Conservation (phyloP, 2,329 filamentous ascomycete species). For the Phialocephala sp. region DNA sequence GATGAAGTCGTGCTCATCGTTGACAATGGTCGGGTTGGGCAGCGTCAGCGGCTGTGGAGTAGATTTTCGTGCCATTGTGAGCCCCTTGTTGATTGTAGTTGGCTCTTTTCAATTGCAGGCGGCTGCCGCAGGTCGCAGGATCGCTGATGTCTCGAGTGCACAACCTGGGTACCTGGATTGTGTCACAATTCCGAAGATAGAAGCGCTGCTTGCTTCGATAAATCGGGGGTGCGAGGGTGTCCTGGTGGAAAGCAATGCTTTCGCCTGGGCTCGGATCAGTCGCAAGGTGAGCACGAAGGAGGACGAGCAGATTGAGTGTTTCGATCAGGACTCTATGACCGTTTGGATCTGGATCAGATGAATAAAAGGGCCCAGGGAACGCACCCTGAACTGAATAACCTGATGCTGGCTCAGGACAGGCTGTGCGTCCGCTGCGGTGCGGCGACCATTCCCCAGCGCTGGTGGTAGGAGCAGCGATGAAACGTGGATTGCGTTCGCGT, state of each 20-base stretch:
- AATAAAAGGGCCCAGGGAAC: background rate
- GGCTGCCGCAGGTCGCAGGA: conserved; percentile 21
- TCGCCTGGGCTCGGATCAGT: conserved; percentile 16
- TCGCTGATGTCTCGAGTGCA: conserved; percentile 34
- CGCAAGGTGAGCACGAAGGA: conserved; percentile 12
- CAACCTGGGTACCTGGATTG: conserved; percentile 33
- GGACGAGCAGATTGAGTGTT: conserved; percentile 2
- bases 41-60: conserved; percentile 42
- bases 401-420: background rate
- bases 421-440: conserved; percentile 6
- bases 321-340: background rate
- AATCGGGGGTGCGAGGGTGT: conserved; percentile 31
- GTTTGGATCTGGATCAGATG: conserved; percentile 10
- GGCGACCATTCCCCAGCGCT: conserved; percentile 22
- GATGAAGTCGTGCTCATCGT: conserved; percentile 29
- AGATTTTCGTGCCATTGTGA: conserved; percentile 39
- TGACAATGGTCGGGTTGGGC: conserved; percentile 24
- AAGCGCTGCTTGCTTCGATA: conserved; percentile 22
- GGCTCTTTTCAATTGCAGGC: conserved; percentile 19
- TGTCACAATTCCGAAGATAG: conserved; percentile 35
- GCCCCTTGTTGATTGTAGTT: conserved; percentile 31
- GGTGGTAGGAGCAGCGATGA: conserved; percentile 21
- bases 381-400: background rate
- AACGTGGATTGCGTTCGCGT: conserved; percentile 25
- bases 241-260: conserved; percentile 9